These are phyloP conservation scores for Xerophyta viscosa DNA, from an alignment of 106 monocot species.

Conservation along the genomic window DNA sequence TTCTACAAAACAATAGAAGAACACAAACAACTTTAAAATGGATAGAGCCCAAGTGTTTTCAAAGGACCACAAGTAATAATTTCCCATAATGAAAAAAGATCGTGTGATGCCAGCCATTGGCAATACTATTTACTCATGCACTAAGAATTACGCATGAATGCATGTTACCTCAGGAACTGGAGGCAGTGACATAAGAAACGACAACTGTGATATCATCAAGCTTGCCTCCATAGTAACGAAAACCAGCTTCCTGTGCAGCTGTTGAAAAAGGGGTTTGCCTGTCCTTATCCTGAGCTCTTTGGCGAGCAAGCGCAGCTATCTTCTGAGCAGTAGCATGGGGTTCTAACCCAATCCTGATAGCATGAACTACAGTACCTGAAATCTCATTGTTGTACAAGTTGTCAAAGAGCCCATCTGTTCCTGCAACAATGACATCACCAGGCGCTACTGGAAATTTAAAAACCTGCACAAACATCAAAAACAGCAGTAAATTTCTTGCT, in stretches of 20 bases:
- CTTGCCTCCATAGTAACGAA: constrained; percentile 65
- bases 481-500: background rate
- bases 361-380: constrained; percentile 44
- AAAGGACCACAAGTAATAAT: too few species aligned
- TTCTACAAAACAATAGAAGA: too few species aligned
- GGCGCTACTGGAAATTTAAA: constrained; percentile 54
- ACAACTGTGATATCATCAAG: constrained; percentile 76
- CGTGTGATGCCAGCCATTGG: too few species aligned
- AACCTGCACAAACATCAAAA: constrained; percentile 20
- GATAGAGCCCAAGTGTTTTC: too few species aligned
- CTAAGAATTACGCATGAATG: too few species aligned
- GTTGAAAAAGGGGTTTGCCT: constrained; percentile 69
- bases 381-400: constrained; percentile 65
- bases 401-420: constrained; percentile 69
- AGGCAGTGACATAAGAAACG: constrained; percentile 46
- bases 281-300: constrained; percentile 57
- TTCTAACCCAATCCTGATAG: constrained; percentile 34
- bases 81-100: too few species aligned
- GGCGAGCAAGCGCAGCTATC: constrained; percentile 64
- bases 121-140: too few species aligned
- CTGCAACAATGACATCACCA: constrained; percentile 57
- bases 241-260: constrained; percentile 77
- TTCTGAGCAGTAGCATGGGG: constrained; percentile 59
- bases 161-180: constrained; percentile 9
- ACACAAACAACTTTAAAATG: too few species aligned